Conservation (phyloP, 345 rosid genomes). For the Melaleuca alternifolia region DNA sequence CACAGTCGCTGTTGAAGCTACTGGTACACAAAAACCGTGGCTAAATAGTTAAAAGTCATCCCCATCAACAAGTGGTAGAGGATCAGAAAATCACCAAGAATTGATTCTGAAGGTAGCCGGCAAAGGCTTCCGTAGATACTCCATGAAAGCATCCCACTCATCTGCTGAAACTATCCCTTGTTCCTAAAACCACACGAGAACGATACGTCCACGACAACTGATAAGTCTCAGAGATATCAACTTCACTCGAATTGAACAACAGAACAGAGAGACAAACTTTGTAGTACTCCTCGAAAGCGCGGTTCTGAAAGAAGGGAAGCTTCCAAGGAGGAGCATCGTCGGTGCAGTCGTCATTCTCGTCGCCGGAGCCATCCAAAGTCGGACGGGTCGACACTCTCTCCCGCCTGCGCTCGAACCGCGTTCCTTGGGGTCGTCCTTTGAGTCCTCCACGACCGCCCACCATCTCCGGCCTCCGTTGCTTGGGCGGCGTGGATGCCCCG, state of each 20-base stretch:
- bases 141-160: constrained; percentile 77
- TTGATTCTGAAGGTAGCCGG: constrained; percentile 97
- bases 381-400: constrained; percentile 50
- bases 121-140: constrained; percentile 67
- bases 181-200: constrained; percentile 27
- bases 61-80: neutral
- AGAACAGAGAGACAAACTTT: constrained; percentile 22
- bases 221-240: neutral
- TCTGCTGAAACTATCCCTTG: constrained; percentile 66
- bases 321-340: constrained; percentile 23
- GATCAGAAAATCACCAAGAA: constrained; percentile 36
- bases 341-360: neutral
- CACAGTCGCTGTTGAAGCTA: neutral
- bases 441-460: constrained; percentile 43
- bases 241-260: neutral
- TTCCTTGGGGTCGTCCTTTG: constrained; percentile 46
- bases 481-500: neutral
- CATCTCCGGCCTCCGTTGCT: neutral
- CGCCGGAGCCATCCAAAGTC: constrained; percentile 31
- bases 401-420: constrained; percentile 51
- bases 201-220: neutral
- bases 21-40: neutral
- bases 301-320: constrained; percentile 53
- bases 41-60: neutral
- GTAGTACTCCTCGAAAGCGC: constrained; percentile 80